Evolutionary conservation across 495 filamentous ascomycete genomes (phyloP).

Genomic region (Penicillium chermesinum): DNA sequence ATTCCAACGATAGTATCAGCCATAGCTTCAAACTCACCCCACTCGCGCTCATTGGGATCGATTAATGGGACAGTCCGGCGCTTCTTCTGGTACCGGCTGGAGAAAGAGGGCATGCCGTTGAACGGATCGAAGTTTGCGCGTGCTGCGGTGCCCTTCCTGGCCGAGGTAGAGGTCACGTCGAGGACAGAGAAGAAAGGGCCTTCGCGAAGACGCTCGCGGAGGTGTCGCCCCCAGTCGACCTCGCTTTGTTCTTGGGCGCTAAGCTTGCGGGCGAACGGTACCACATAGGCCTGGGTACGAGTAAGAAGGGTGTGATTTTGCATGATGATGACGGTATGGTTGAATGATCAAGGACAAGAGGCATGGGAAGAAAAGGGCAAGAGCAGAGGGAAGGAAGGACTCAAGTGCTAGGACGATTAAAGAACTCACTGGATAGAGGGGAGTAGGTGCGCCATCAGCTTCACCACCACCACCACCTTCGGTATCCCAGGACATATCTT

Average conservation of each 20-base stretch:
- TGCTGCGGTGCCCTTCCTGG: slow-evolving; percentile 36
- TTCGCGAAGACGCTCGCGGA: slow-evolving; percentile 51
- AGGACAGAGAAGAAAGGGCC: slow-evolving; percentile 56
- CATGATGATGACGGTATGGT: background rate
- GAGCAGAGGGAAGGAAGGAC: background rate
- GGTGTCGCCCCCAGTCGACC: slow-evolving; percentile 41
- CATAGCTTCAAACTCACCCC: slow-evolving; percentile 31
- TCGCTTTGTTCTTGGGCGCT: slow-evolving; percentile 30
- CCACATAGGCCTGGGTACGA: slow-evolving; percentile 30
- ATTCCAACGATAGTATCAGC: background rate
- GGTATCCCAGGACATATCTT: slow-evolving; percentile 39
- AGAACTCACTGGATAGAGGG: slow-evolving; percentile 36
- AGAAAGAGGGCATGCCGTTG: slow-evolving; percentile 55
- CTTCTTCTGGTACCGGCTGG: slow-evolving; percentile 51
- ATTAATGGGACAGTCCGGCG: slow-evolving; percentile 46
- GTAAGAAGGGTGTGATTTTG: background rate
- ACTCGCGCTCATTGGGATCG: slow-evolving; percentile 36
- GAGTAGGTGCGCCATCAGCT: slow-evolving; percentile 39
- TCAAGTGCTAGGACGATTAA: background rate
- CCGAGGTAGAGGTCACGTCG: slow-evolving; percentile 38
- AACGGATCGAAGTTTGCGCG: slow-evolving; percentile 52
- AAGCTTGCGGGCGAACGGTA: slow-evolving; percentile 32
- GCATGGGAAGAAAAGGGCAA: background rate
- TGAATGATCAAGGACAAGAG: background rate
- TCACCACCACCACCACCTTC: slow-evolving; percentile 31